Evolutionary conservation across 2,329 filamentous ascomycete species (phyloP), one percentile per base, ranked within the genome.

Genomic region (Colletotrichum graminicola): DNA sequence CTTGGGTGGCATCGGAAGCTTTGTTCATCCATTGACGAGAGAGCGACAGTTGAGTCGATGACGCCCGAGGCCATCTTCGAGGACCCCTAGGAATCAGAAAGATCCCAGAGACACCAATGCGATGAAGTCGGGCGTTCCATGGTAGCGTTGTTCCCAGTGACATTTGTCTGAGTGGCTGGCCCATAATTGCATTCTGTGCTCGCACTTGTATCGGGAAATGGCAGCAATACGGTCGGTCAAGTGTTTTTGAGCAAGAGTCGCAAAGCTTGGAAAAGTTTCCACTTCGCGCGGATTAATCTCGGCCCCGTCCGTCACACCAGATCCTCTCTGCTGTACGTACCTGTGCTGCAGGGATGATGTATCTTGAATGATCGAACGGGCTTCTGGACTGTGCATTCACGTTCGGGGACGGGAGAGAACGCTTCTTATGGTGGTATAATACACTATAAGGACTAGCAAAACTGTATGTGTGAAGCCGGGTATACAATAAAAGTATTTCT

Each of bases 141-240:
- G 79, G 72, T 77, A 80, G 79, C 75, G 79, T 81, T 81, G 83
- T 81, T 80, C 83, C 82, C 78, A 83, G 79, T 79, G 80, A 83
- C 84, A 86, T 85, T 81, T 81, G 76, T 78, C 81, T 81, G 29
- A 29, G 84, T 83, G 75, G 78, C 68, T 67, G 75, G 76, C 69
- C 74, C 83, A 85, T 85, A 60, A 60, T 73, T 80, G 72, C 45
- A 39, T 63, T 56, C 51, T 41, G 67, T 67, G 67, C 71, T 66
- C 6, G 56, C 57, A 60, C 56, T 54, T 54, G 34, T 54, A 41
- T 72, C 55, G 41, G 54, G 26, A 14, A 11, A n/a, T 52, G 45
- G 14, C 18, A 54, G 32, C 41, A 41, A 11, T 29, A 14, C 34
- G 2, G 32, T 21, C 34, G 2, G 32, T 21, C 14, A 23, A 16